phyloP scores from a whole-genome alignment of 441 rosid species.

The Arabidopsis lyrata region DNA sequence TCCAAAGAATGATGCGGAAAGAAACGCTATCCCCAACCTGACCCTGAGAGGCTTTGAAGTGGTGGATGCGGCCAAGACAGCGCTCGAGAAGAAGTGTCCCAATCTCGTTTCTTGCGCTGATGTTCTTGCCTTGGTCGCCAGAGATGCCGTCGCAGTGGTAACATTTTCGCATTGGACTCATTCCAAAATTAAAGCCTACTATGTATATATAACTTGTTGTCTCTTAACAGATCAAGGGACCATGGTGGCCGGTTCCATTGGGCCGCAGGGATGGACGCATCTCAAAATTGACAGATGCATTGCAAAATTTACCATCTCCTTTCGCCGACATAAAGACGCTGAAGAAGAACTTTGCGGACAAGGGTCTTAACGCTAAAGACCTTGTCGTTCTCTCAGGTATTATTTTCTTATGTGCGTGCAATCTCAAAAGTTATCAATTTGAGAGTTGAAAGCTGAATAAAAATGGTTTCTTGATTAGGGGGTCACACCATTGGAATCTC shows the following conservation, averaged over 20 bases:
- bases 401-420: not conserved
- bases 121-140: too few species aligned
- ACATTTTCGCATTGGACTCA: not conserved
- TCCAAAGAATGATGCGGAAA: conserved; percentile 51
- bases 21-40: conserved; percentile 49
- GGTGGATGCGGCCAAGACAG: conserved; percentile 51
- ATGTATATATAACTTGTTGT: not conserved
- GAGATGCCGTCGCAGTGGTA: too few species aligned
- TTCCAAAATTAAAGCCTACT: not conserved
- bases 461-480: conserved; percentile 43
- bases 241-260: conserved; percentile 63
- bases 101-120: conserved; percentile 42
- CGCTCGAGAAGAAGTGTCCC: conserved; percentile 56
- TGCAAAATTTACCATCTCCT: conserved; percentile 49
- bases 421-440: not conserved
- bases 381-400: conserved; percentile 69
- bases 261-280: conserved; percentile 81
- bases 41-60: conserved; percentile 53
- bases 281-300: conserved; percentile 50
- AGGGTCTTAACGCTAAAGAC: conserved; percentile 66
- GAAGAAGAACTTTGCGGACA: conserved; percentile 47
- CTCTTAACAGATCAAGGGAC: conserved; percentile 54
- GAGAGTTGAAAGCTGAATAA: not conserved
- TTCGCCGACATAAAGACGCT: conserved; percentile 40
- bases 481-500: conserved; percentile 66